Evolutionary conservation across 371 early-diverging fungal genomes (phyloP), one percentile per base, ranked within the genome.

Genomic region (Paramicrosporidium saccamoebae): DNA sequence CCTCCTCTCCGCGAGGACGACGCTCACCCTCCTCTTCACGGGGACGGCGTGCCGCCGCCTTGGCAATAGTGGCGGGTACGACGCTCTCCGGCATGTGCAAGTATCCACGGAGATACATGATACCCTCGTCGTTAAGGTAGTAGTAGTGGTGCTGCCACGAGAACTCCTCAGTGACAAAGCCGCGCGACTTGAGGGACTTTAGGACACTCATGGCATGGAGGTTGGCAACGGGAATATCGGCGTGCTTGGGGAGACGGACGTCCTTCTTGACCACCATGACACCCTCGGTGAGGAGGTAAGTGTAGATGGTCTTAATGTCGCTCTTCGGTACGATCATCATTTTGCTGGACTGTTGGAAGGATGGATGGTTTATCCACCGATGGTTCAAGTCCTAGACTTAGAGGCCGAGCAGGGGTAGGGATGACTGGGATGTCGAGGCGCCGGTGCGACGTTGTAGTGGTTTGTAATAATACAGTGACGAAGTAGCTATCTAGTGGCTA

Each of bases 81-180:
- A 92, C 75, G 50, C 78, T 82, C 35, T 60, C 55, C 38, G 94
- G 88, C 34, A 92, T 53, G 74, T 86, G 71, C 32, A 92, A 67
- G 63, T 64, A 72, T 57, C 73, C 71, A 49, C 94, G 74, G 43
- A 92, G 63, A 55, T 82, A 84, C 44, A 71, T 77, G 42, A 92
- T 81, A 54, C 94, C 94, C 52, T 68, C 73, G 46, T 79, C 65
- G 46, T 86, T 92, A 39, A 95, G 58, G 46, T 67, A 74, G 62
- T 90, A 94, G 73, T 95, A 95, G 57, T 74, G 92, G 65, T 79
- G 77, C 46, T 84, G 92, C 96, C 96, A 95, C 40, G 81, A 79
- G 74, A 95, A 95, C 43, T 67, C 71, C 44, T 73, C 73, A 57
- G 66, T 75, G 48, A 92, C 88, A 34, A 46, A 69, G 39, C 78